phyloP scores from a whole-genome alignment of 2,329 filamentous ascomycete species.

The Paraconiothyrium brasiliense region DNA sequence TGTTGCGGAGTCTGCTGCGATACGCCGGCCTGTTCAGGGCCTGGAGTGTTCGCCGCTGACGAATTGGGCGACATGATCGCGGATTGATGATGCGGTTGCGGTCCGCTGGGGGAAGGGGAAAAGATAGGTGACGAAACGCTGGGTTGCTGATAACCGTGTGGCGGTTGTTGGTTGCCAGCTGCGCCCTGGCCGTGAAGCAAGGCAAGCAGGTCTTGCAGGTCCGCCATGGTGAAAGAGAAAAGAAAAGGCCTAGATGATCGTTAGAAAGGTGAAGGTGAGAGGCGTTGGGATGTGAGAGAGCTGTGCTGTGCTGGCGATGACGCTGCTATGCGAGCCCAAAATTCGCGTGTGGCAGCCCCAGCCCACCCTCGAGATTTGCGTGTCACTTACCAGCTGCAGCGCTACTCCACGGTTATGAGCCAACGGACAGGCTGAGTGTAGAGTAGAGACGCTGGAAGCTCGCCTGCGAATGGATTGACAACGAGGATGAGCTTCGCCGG shows the following conservation, averaged over 20 bases:
- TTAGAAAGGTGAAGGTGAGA: slow-evolving; percentile 19
- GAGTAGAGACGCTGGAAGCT: slow-evolving; percentile 16
- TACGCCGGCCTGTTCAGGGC: slow-evolving; percentile 52
- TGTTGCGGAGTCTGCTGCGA: slow-evolving; percentile 52
- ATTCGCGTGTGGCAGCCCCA: slow-evolving; percentile 19
- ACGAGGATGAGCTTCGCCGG: slow-evolving; percentile 3
- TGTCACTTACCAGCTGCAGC: slow-evolving; percentile 11
- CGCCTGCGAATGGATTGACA: slow-evolving; percentile 17
- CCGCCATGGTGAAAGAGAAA: slow-evolving; percentile 48
- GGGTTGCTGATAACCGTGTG: slow-evolving; percentile 60
- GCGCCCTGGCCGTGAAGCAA: slow-evolving; percentile 50
- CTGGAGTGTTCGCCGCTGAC: slow-evolving; percentile 56
- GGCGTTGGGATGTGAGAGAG: slow-evolving; percentile 14
- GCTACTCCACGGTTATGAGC: slow-evolving; percentile 10
- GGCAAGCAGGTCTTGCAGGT: slow-evolving; percentile 56
- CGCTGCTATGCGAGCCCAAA: slow-evolving; percentile 22
- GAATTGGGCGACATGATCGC: slow-evolving; percentile 67
- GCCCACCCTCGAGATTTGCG: slow-evolving; percentile 20
- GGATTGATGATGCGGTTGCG: slow-evolving; percentile 65
- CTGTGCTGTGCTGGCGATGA: slow-evolving; percentile 20
- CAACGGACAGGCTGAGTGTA: slow-evolving; percentile 12
- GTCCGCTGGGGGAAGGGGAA: slow-evolving; percentile 63
- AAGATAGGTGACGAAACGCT: slow-evolving; percentile 67
- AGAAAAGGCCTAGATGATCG: slow-evolving; percentile 29
- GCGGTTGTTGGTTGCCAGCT: slow-evolving; percentile 36